Conservation (phyloP, 345 rosid genomes). For the Bretschneidera sinensis region DNA sequence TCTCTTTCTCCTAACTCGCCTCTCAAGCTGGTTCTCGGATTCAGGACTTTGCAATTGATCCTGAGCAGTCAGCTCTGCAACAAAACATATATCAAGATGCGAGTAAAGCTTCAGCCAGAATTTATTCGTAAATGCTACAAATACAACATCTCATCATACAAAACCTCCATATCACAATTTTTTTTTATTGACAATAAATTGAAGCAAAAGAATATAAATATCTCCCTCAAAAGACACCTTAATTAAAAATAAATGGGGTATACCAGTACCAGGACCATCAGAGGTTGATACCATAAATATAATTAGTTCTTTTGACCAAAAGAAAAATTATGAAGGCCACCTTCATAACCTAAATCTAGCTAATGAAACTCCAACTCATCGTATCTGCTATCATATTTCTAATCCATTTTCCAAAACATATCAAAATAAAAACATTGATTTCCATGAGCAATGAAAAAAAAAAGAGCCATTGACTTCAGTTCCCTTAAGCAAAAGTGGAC, state of each 20-base stretch:
- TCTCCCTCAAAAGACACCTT: no score
- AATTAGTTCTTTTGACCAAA: no score
- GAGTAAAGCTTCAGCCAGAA: conserved; percentile 11
- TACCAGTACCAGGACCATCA: no score
- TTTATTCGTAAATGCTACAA: neutral
- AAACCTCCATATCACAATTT: neutral
- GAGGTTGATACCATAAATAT: no score
- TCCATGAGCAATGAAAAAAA: no score
- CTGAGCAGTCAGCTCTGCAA: conserved; percentile 48
- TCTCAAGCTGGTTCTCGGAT: conserved; percentile 49
- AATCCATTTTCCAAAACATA: neutral
- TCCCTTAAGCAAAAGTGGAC: no score
- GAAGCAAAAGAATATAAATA: no score
- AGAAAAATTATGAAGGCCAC: no score
- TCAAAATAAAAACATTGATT: no score
- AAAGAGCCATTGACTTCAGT: no score
- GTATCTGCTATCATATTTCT: neutral
- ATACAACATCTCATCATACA: neutral
- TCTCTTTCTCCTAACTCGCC: conserved; percentile 56
- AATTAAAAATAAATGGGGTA: no score
- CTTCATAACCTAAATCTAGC: neutral
- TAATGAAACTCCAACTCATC: neutral
- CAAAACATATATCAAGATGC: conserved; percentile 15
- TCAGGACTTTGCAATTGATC: conserved; percentile 47
- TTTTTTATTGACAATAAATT: no score